These are phyloP conservation scores for Drechslerella dactyloides DNA, from an alignment of 2,329 filamentous ascomycete genomes.

Conservation along the genomic window DNA sequence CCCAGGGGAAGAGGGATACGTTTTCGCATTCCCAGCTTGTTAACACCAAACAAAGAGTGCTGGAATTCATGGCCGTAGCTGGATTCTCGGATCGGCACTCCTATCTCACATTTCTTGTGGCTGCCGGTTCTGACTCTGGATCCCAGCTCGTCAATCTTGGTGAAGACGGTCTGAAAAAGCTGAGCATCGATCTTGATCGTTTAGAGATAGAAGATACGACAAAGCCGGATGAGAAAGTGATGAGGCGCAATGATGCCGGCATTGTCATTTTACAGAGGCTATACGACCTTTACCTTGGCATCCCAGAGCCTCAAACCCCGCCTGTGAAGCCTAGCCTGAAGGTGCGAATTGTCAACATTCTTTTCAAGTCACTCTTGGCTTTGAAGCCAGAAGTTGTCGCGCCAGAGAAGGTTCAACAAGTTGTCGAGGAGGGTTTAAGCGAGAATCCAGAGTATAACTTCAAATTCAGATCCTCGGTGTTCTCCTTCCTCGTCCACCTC, in stretches of 20 bases:
- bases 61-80: slow-evolving; percentile 78
- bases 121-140: slow-evolving; percentile 76
- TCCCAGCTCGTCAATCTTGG: slow-evolving; percentile 81
- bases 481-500: slow-evolving; percentile 36
- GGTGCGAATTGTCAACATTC: slow-evolving; percentile 74
- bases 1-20: slow-evolving; percentile 70
- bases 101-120: slow-evolving; percentile 81
- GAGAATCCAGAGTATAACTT: slow-evolving; percentile 48
- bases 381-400: slow-evolving; percentile 32
- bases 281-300: slow-evolving; percentile 75
- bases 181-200: slow-evolving; percentile 34
- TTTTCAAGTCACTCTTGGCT: slow-evolving; percentile 70
- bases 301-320: slow-evolving; percentile 60
- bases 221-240: slow-evolving; percentile 22
- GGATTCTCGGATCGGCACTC: slow-evolving; percentile 83
- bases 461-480: slow-evolving; percentile 44
- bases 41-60: slow-evolving; percentile 69
- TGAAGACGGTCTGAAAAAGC: slow-evolving; percentile 79
- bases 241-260: slow-evolving; percentile 15
- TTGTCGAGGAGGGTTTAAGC: slow-evolving; percentile 40
- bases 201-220: slow-evolving; percentile 28
- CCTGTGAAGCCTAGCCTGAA: slow-evolving; percentile 72
- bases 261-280: slow-evolving; percentile 67
- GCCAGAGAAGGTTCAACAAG: slow-evolving; percentile 20
- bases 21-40: slow-evolving; percentile 62